These are phyloP conservation scores for Umbelopsis sp. DNA, from an alignment of 192 early-diverging fungal species.

Conservation along the genomic window DNA sequence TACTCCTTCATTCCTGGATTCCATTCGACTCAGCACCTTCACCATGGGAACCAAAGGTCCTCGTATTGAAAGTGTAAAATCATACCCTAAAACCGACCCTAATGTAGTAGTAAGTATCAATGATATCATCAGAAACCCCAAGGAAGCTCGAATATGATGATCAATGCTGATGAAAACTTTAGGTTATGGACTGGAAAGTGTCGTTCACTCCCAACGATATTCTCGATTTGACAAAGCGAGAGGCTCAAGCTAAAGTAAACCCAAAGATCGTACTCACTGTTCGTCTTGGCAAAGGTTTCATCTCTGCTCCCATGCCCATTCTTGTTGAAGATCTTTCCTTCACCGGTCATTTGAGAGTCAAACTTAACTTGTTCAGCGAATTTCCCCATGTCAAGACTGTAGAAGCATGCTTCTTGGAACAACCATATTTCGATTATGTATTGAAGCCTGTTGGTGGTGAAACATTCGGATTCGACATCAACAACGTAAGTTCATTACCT, in stretches of 20 bases:
- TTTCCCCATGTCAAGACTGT: slow-evolving; percentile 89
- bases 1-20: slow-evolving; percentile 83
- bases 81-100: slow-evolving; percentile 72
- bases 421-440: slow-evolving; percentile 87
- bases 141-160: not conserved
- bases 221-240: slow-evolving; percentile 68
- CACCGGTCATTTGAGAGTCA: slow-evolving; percentile 72
- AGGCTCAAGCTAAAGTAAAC: slow-evolving; percentile 73
- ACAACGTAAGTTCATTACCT: slow-evolving; percentile 57
- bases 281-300: slow-evolving; percentile 84
- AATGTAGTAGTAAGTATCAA: slow-evolving; percentile 64
- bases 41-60: slow-evolving; percentile 81
- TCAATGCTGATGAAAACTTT: not conserved
- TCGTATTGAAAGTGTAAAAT: slow-evolving; percentile 69
- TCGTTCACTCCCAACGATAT: slow-evolving; percentile 85
- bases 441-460: slow-evolving; percentile 90
- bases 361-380: slow-evolving; percentile 82
- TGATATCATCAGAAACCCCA: not conserved
- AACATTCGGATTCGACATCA: slow-evolving; percentile 84
- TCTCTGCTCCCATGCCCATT: slow-evolving; percentile 84
- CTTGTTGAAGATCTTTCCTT: slow-evolving; percentile 87
- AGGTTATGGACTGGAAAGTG: slow-evolving; percentile 91
- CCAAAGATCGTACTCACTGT: slow-evolving; percentile 87
- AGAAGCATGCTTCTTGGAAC: slow-evolving; percentile 82
- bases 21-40: slow-evolving; percentile 71